Conservation (phyloP, 2,329 filamentous ascomycete genomes). For the Nannizziopsis arthrosporioides region DNA sequence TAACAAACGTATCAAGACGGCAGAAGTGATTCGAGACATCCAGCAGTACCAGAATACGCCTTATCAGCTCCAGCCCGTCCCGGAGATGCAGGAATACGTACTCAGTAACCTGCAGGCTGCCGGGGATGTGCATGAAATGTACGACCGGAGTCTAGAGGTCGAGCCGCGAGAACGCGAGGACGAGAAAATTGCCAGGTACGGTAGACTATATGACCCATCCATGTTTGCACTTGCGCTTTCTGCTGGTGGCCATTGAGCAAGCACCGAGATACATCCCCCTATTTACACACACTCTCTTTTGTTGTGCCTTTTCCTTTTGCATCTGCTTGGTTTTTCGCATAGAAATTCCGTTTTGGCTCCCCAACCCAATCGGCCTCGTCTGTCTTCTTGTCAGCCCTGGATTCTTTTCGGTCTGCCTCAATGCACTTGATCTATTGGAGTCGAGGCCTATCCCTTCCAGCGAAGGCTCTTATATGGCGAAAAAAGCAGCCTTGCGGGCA, state of each 20-base stretch:
- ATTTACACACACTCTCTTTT: slow-evolving; percentile 12
- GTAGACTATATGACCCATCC: slow-evolving; percentile 15
- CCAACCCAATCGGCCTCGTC: not conserved
- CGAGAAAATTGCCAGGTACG: slow-evolving; percentile 94
- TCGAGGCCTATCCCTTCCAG: not conserved
- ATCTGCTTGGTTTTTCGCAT: too few species aligned
- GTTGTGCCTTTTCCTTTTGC: slow-evolving; percentile 10
- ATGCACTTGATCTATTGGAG: slow-evolving; percentile 12
- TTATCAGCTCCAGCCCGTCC: slow-evolving; percentile 80
- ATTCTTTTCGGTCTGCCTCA: not conserved
- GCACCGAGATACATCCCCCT: not conserved
- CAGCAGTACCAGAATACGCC: slow-evolving; percentile 97
- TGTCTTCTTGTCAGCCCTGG: not conserved
- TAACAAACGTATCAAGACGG: slow-evolving; percentile 93
- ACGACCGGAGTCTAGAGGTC: slow-evolving; percentile 86
- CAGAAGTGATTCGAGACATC: slow-evolving; percentile 95
- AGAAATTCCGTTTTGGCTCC: not conserved
- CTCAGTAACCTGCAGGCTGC: slow-evolving; percentile 91
- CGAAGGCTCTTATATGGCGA: not conserved
- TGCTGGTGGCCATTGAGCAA: slow-evolving; percentile 10
- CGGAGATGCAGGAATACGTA: slow-evolving; percentile 92
- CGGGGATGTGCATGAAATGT: slow-evolving; percentile 97
- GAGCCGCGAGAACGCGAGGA: slow-evolving; percentile 95
- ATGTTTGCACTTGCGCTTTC: slow-evolving; percentile 15
- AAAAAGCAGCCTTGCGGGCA: not conserved